Conservation (phyloP, 1,284 basidiomycete species). For the Boletus smithii region DNA sequence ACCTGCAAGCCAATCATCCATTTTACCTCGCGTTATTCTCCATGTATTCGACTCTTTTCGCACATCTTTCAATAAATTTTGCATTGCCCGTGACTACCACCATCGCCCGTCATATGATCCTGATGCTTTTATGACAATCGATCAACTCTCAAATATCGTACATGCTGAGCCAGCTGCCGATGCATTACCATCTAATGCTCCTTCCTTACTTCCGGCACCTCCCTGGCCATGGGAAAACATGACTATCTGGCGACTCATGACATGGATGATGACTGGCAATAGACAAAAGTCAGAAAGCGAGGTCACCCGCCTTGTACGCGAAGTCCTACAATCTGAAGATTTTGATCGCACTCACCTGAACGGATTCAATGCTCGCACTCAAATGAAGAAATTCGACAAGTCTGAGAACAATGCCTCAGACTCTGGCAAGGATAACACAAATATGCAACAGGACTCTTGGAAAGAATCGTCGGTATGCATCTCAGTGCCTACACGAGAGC, state of each 20-base stretch:
- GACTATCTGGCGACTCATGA: conserved; percentile 21
- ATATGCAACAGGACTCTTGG: conserved; percentile 3
- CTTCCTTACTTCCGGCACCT: neutral
- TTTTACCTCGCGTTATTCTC: neutral
- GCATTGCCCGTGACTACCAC: conserved; percentile 16
- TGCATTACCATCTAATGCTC: neutral
- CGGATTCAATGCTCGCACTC: conserved; percentile 12
- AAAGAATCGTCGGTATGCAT: conserved; percentile 5
- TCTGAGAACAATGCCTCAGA: neutral
- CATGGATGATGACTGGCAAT: conserved; percentile 19
- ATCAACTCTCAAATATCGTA: conserved; percentile 3
- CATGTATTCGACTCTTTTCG: conserved; percentile 11
- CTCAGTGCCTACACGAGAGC: conserved; percentile 6
- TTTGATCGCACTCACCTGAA: conserved; percentile 12
- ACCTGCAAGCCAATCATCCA: neutral
- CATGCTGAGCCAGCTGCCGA: neutral
- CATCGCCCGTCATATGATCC: conserved; percentile 29
- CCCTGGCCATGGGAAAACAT: conserved; percentile 24
- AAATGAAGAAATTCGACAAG: conserved; percentile 4
- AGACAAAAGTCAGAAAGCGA: conserved; percentile 18
- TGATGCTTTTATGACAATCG: conserved; percentile 4
- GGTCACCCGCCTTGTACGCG: conserved; percentile 2
- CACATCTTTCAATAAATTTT: conserved; percentile 16
- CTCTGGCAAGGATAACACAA: neutral
- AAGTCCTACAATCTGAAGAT: conserved; percentile 6